Percentiles rank a stretch among this genome's conserved stretches.
Conservation (phyloP, 371 early-diverging fungal genomes). For the Entomophthora muscae region DNA sequence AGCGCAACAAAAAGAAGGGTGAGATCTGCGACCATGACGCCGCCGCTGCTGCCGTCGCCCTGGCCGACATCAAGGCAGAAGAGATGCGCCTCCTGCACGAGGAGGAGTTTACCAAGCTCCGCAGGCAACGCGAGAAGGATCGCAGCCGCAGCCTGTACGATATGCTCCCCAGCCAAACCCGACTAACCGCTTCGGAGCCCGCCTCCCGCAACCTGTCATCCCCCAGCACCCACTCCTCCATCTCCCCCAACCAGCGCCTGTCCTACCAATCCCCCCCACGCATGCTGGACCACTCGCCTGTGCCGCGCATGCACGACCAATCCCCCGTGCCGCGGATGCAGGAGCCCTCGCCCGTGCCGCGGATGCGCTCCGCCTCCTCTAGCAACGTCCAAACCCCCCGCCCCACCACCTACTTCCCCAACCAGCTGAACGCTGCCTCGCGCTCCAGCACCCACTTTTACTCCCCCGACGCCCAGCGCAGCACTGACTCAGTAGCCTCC, state of each 20-base stretch:
- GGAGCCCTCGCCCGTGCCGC: not conserved
- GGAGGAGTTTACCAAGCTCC: conserved; percentile 6
- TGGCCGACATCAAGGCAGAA: conserved; percentile 7
- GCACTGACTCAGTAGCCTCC: too few relatives aligned
- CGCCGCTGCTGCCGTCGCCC: not conserved
- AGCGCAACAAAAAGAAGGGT: conserved; percentile 6
- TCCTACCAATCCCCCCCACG: not conserved
- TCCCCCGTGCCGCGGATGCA: too few relatives aligned
- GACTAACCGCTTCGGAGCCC: not conserved
- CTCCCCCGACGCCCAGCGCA: not conserved
- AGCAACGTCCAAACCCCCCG: not conserved
- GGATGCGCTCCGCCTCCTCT: not conserved
- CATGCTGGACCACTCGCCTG: not conserved
- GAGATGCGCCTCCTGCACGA: conserved; percentile 1
- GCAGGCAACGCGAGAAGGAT: conserved; percentile 7
- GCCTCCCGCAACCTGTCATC: not conserved
- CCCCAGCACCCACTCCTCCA: not conserved
- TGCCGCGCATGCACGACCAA: not conserved
- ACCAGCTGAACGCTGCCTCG: not conserved
- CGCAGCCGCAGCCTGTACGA: conserved; percentile 4
- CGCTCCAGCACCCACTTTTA: not conserved
- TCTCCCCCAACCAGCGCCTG: not conserved
- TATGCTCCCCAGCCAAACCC: conserved; percentile 1
- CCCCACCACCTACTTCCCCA: not conserved
- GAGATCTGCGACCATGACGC: not conserved